These are phyloP conservation scores for Skeletonema potamos DNA, from an alignment of 108 stramenopile genomes.

Conservation along the genomic window DNA sequence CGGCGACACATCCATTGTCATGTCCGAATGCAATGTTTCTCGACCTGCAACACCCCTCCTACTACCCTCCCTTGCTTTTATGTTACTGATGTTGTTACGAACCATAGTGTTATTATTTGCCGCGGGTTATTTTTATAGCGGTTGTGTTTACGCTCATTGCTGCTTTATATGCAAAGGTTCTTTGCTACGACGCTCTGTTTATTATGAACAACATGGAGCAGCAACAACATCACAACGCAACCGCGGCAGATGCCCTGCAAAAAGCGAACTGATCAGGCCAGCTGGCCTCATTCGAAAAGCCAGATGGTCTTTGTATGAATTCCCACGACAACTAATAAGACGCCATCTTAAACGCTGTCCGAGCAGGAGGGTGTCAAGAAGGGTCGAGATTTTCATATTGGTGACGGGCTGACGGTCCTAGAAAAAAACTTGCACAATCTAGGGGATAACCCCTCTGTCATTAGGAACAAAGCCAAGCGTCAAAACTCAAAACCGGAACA, in stretches of 20 bases:
- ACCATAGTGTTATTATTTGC: not conserved
- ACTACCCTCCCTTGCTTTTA: not conserved
- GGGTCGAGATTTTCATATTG: too few relatives aligned
- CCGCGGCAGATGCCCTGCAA: too few relatives aligned
- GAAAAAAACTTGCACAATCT: too few relatives aligned
- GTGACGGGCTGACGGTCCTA: too few relatives aligned
- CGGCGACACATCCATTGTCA: not conserved
- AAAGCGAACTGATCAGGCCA: not conserved
- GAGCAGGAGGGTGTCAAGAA: too few relatives aligned
- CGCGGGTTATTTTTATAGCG: not conserved
- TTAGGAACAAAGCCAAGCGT: too few relatives aligned
- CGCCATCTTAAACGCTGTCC: not conserved
- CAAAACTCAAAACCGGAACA: too few relatives aligned
- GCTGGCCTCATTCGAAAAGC: not conserved
- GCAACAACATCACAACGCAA: not conserved
- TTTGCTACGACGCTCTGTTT: not conserved
- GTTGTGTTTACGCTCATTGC: not conserved
- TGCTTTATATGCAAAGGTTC: not conserved
- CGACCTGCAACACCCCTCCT: not conserved
- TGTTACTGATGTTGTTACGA: not conserved
- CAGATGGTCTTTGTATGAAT: not conserved
- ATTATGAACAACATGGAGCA: not conserved
- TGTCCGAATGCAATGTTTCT: not conserved
- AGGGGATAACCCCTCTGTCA: too few relatives aligned
- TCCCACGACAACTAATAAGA: not conserved